A percentile compares a stretch with the other conserved stretches of the same genome.
These are phyloP conservation scores for Herpetospermum pedunculosum DNA, from an alignment of 306 rosid species.

Conservation along the genomic window DNA sequence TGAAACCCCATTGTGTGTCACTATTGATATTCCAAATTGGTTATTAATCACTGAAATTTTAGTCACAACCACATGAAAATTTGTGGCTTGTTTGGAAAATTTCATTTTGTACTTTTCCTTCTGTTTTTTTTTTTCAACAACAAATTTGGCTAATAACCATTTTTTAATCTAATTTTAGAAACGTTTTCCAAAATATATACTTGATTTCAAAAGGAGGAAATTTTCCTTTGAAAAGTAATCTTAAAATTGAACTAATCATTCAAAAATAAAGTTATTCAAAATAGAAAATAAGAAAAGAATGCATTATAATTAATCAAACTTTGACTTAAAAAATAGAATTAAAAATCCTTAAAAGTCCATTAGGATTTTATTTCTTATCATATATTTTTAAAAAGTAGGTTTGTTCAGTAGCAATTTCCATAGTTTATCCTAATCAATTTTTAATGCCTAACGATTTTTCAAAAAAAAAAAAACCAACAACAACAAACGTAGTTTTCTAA, in stretches of 20 bases:
- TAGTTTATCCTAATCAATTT: too few species aligned
- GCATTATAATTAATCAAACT: not conserved
- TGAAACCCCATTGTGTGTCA: not conserved
- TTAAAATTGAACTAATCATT: not conserved
- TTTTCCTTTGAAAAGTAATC: not conserved
- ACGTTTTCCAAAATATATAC: not conserved
- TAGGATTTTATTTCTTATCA: not conserved
- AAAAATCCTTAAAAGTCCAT: not conserved
- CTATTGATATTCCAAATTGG: not conserved
- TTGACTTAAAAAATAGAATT: not conserved
- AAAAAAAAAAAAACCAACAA: too few species aligned
- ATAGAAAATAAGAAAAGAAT: not conserved
- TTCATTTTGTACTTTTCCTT: not conserved
- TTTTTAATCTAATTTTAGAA: not conserved
- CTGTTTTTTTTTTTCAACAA: not conserved
- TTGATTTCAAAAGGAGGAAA: not conserved
- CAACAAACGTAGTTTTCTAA: too few species aligned
- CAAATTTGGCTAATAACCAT: not conserved
- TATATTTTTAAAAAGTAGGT: too few species aligned
- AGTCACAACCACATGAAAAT: not conserved
- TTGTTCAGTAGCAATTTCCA: too few species aligned
- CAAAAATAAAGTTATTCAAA: not conserved
- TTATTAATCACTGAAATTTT: not conserved
- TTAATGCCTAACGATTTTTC: too few species aligned
- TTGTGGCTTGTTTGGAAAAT: not conserved